Conservation (phyloP, 129 eudicot species). For the Flaveria ramosissima region DNA sequence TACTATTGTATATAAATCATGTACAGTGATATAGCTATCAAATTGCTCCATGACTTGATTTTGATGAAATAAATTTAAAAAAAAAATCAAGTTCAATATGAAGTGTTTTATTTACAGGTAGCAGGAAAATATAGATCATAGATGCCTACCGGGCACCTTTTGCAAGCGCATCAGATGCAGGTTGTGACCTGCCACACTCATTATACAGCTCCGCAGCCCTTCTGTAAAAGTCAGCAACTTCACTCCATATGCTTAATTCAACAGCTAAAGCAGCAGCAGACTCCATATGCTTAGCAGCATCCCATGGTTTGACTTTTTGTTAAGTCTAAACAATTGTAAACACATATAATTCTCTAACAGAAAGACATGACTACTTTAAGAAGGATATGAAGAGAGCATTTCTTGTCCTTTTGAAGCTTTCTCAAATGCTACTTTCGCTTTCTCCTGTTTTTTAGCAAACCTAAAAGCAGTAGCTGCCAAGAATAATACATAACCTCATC, state of each 20-base stretch:
- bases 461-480: conserved; percentile 65
- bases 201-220: conserved; percentile 79
- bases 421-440: conserved; percentile 88
- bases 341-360: conserved; percentile 18
- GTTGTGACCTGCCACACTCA: conserved; percentile 90
- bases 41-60: not conserved
- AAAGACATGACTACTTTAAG: conserved; percentile 4
- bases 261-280: conserved; percentile 87
- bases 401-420: conserved; percentile 98
- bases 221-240: conserved; percentile 86
- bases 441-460: conserved; percentile 71
- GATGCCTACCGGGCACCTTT: conserved; percentile 93
- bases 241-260: conserved; percentile 76
- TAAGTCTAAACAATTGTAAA: conserved; percentile 39
- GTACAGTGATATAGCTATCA: not conserved
- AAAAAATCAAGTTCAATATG: conserved; percentile 7
- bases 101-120: not conserved
- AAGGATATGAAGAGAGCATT: conserved; percentile 92
- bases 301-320: conserved; percentile 79
- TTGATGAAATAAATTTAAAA: conserved; percentile 16
- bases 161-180: conserved; percentile 97
- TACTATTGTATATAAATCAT: conserved; percentile 2
- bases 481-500: conserved; percentile 18
- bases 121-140: conserved; percentile 30
- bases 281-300: conserved; percentile 99